phyloP scores from a whole-genome alignment of 148 eudicot genomes.

The Talinum fruticosum region DNA sequence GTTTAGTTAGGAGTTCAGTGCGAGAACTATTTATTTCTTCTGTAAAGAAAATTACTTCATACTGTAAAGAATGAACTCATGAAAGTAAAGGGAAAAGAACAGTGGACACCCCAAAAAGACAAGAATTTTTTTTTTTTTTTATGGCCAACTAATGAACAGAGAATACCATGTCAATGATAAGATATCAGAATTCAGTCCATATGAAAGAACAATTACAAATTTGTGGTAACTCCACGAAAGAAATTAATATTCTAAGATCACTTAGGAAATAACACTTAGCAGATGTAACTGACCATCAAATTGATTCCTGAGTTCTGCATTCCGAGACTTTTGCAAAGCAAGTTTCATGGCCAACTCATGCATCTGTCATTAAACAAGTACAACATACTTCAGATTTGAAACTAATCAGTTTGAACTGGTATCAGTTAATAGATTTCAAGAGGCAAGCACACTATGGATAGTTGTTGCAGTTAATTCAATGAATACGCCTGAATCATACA shows the following conservation, averaged over 20 bases:
- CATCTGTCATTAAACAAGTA: slow-evolving; percentile 48
- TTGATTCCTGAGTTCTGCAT: slow-evolving; percentile 78
- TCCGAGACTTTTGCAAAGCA: slow-evolving; percentile 82
- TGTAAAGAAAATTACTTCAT: too few species aligned
- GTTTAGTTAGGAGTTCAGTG: too few species aligned
- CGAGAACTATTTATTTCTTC: too few species aligned
- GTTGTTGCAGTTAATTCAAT: neutral
- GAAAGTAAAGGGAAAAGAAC: too few species aligned
- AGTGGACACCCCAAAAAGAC: neutral
- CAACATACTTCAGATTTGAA: neutral
- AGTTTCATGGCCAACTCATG: slow-evolving; percentile 88
- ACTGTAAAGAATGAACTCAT: too few species aligned
- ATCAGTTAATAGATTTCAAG: neutral
- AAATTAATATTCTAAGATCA: neutral
- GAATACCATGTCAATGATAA: neutral
- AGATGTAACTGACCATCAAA: slow-evolving; percentile 68
- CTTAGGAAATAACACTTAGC: slow-evolving; percentile 4
- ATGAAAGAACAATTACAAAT: neutral
- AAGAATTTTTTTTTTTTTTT: too few species aligned
- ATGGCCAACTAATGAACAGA: too few species aligned
- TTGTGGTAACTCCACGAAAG: neutral
- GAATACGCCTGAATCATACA: neutral
- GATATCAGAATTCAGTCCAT: neutral
- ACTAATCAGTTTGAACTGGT: neutral
- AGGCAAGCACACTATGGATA: neutral